Conservation (phyloP, 1,284 basidiomycete genomes). For the Heterobasidion occidentale region DNA sequence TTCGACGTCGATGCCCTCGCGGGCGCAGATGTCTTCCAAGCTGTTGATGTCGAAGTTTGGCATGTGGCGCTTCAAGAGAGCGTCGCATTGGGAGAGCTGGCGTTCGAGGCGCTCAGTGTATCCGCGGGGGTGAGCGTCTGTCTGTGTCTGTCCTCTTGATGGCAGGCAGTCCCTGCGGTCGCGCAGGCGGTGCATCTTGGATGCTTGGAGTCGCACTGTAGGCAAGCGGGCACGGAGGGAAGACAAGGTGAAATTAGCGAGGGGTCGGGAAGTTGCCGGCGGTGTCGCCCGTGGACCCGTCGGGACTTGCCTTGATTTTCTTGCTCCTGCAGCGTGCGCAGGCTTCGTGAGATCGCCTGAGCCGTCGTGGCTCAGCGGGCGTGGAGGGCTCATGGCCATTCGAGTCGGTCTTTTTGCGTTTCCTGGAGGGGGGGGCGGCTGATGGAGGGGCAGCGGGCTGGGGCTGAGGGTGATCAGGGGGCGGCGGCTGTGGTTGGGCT, state of each 20-base stretch:
- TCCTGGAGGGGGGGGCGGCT: constrained; percentile 23
- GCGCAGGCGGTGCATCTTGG: constrained; percentile 76
- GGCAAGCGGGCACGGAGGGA: constrained; percentile 4
- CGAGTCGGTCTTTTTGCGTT: constrained; percentile 50
- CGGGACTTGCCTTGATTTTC: constrained; percentile 89
- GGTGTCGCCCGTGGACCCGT: constrained; percentile 54
- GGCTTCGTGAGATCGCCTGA: constrained; percentile 79
- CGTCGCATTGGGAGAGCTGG: constrained; percentile 65
- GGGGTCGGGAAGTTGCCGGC: constrained; percentile 68
- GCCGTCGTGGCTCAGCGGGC: constrained; percentile 62
- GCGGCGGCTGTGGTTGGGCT: background rate
- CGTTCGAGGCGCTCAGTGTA: constrained; percentile 74
- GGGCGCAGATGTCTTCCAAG: constrained; percentile 53
- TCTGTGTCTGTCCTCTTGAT: constrained; percentile 77
- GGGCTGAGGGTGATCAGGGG: constrained; percentile 29
- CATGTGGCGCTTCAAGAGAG: constrained; percentile 63
- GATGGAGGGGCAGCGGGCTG: constrained; percentile 22
- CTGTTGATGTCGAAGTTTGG: constrained; percentile 57
- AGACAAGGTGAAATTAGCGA: constrained; percentile 15
- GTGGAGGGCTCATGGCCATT: constrained; percentile 43
- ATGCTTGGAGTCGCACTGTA: constrained; percentile 80
- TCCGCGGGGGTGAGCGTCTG: constrained; percentile 74
- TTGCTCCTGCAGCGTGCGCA: constrained; percentile 85
- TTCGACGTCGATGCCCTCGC: constrained; percentile 60
- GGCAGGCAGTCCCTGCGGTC: constrained; percentile 66